phyloP scores from a whole-genome alignment of 1,284 basidiomycete genomes.

The Hemileia vastatrix region DNA sequence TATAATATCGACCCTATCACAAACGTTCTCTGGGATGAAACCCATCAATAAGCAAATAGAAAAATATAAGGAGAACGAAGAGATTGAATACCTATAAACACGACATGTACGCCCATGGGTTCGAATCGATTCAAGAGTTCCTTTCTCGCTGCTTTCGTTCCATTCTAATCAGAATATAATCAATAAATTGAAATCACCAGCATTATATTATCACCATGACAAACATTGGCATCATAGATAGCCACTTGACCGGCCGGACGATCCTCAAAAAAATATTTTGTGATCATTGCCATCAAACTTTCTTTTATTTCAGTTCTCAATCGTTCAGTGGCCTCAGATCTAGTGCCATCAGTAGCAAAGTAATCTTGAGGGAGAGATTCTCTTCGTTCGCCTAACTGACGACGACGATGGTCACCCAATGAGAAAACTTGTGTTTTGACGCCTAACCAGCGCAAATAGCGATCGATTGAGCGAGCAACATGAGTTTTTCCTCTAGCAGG shows the following conservation, averaged over 20 bases:
- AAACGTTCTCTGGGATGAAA: slow-evolving; percentile 43
- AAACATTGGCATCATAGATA: slow-evolving; percentile 89
- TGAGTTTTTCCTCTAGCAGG: slow-evolving; percentile 86
- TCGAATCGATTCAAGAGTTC: slow-evolving; percentile 73
- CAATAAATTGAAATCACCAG: background rate
- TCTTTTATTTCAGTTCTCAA: slow-evolving; percentile 63
- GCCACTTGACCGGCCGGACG: slow-evolving; percentile 72
- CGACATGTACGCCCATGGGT: slow-evolving; percentile 68
- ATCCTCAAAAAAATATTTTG: slow-evolving; percentile 74
- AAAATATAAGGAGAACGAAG: background rate
- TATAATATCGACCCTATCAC: slow-evolving; percentile 68
- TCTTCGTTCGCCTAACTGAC: slow-evolving; percentile 75
- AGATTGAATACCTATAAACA: slow-evolving; percentile 62
- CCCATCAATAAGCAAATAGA: background rate
- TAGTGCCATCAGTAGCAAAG: slow-evolving; percentile 61
- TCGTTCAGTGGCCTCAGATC: slow-evolving; percentile 52
- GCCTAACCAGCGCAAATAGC: slow-evolving; percentile 95
- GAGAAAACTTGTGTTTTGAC: slow-evolving; percentile 91
- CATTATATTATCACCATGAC: background rate
- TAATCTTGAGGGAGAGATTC: slow-evolving; percentile 75
- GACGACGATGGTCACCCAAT: slow-evolving; percentile 85
- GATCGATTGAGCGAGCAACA: slow-evolving; percentile 84
- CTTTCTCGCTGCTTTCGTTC: slow-evolving; percentile 59
- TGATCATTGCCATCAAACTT: slow-evolving; percentile 76
- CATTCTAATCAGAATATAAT: slow-evolving; percentile 54